phyloP scores from a whole-genome alignment of 345 rosid genomes.

The Lenwebbia sp. region DNA sequence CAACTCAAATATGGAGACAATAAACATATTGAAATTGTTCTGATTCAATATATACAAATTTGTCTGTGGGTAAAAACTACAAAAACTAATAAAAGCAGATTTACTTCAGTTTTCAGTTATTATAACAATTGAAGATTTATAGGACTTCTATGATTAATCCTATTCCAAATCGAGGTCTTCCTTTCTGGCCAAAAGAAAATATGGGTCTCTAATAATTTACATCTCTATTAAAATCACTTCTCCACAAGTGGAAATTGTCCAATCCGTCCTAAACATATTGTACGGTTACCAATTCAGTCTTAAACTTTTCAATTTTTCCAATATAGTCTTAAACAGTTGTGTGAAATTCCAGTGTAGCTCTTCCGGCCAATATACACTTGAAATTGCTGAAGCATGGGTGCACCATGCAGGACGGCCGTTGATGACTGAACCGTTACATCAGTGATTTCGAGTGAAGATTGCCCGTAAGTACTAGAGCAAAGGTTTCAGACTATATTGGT shows the following conservation, averaged over 20 bases:
- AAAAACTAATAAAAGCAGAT: no score
- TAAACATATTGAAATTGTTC: no score
- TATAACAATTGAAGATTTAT: no score
- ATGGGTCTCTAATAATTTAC: not conserved
- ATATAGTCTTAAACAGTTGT: not conserved
- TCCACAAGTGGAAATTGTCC: accelerated
- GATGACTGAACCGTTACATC: not conserved
- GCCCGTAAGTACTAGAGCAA: not conserved
- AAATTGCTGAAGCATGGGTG: not conserved
- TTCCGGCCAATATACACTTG: accelerated
- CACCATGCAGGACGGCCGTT: accelerated
- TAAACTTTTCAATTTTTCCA: no score
- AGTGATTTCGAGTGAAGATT: not conserved
- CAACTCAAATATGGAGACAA: no score
- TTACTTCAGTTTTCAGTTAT: no score
- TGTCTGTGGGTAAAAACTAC: no score
- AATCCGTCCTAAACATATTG: not conserved
- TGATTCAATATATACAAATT: no score
- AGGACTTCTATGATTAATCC: no score
- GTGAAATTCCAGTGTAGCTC: no score
- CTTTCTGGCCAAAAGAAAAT: not conserved
- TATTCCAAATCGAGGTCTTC: no score
- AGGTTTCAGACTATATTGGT: not conserved
- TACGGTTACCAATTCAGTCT: not conserved
- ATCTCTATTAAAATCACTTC: not conserved